Base-by-base conservation (phyloP, 495 filamentous ascomycete species). In the Parmelia sp. region DNA sequence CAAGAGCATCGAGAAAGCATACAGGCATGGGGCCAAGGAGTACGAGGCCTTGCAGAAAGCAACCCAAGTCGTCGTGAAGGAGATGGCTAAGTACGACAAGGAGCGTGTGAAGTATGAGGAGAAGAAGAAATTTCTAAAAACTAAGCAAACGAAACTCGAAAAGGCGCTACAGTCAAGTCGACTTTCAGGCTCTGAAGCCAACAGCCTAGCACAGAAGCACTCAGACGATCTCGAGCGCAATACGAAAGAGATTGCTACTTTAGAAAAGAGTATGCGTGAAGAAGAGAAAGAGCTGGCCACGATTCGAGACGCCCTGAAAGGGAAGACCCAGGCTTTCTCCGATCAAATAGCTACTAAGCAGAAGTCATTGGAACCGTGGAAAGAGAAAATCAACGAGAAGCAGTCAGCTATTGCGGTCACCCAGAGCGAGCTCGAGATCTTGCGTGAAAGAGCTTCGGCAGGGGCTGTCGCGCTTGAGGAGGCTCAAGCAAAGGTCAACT, bases 101-200 rank as follows among this genome's bases (percentile, higher is more conserved):
- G 94, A 97, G 71, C 85, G 86, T 40, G 94, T 98, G 73, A 97
- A 97, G 70, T 92, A 95, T 69, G 94, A 97, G 62, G 94, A 97
- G 74, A 97, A 97, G 80, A 86, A 88, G 70, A 98, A 98, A 71
- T 96, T 96, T 74, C 74, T 98, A 63, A 76, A 80, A 4, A 86
- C 85, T 63, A 98, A 97, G 77, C 85, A 90, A 67, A 96, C 95
- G 79, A 97, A 97, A 78, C 81, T 96, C 15, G 92, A 98, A 69
- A 97, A 97, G 74, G 79, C 89, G 0, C 88, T 94, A 70, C 79
- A 88, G 61, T 85, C 86, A 49, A 86, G 81, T 70, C 85, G 82
- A 35, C 80, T 86, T 29, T 85, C 88, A 6, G 82, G 86, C 19
- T 84, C 85, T 0, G 91, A 96, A 70, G 87, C 90, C 23, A 81